These are phyloP conservation scores for Tylopilus cervinicoccineus DNA, from an alignment of 768 basidiomycete genomes.

Conservation along the genomic window DNA sequence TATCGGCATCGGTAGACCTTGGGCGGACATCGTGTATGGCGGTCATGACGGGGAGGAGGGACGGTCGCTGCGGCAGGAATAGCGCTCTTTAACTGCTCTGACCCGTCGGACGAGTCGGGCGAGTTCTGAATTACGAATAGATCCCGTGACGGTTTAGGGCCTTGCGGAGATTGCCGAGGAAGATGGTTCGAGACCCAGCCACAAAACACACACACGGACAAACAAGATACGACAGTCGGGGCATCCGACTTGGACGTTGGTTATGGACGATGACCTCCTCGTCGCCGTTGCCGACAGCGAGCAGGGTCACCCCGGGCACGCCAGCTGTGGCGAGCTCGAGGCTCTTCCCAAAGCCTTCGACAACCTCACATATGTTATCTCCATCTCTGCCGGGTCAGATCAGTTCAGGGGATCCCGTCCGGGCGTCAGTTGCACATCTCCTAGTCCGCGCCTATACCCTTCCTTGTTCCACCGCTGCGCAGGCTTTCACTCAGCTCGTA, in stretches of 20 bases:
- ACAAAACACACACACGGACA: conserved; percentile 19
- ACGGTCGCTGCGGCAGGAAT: background rate
- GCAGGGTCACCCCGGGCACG: conserved; percentile 26
- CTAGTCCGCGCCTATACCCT: conserved; percentile 61
- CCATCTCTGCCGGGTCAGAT: conserved; percentile 30
- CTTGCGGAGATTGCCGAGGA: background rate
- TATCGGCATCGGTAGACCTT: background rate
- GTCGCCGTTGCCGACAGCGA: conserved; percentile 29
- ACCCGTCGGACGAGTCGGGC: background rate
- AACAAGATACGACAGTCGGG: conserved; percentile 7
- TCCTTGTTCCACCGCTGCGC: conserved; percentile 74
- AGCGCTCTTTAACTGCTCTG: background rate
- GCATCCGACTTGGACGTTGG: conserved; percentile 10
- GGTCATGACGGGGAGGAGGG: conserved; percentile 5
- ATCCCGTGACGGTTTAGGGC: background rate
- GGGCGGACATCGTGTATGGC: background rate
- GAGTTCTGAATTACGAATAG: background rate
- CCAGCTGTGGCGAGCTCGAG: conserved; percentile 29
- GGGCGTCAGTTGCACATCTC: conserved; percentile 64
- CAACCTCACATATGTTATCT: conserved; percentile 34
- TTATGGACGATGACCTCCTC: conserved; percentile 33
- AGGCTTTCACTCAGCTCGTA: conserved; percentile 71
- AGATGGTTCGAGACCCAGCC: conserved; percentile 18
- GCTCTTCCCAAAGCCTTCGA: conserved; percentile 28
- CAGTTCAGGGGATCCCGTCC: conserved; percentile 41